A percentile compares a stretch with the other conserved stretches of the same genome.
These are phyloP conservation scores for Lachancea lanzarotensis DNA, from an alignment of 805 yeast genomes.

Conservation along the genomic window DNA sequence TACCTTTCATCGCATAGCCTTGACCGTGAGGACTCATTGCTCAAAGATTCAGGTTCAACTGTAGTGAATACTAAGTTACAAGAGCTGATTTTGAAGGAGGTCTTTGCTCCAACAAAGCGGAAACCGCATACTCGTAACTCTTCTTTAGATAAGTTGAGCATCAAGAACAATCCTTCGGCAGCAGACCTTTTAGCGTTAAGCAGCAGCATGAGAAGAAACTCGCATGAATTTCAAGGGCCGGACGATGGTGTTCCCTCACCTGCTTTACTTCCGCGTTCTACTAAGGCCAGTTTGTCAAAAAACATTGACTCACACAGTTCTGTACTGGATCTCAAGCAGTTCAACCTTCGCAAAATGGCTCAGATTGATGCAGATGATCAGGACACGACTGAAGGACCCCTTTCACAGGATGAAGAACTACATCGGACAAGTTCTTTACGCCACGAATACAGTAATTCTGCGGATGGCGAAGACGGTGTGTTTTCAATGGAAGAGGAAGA, in stretches of 20 bases:
- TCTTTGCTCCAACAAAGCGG: constrained; percentile 38
- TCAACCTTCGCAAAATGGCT: constrained; percentile 23
- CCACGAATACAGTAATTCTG: not conserved
- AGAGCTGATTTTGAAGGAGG: constrained; percentile 66
- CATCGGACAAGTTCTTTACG: constrained; percentile 1
- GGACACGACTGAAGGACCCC: not conserved
- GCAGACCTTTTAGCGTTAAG: not conserved
- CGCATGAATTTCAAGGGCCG: constrained; percentile 1
- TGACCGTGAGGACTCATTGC: constrained; percentile 1
- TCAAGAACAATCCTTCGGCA: constrained; percentile 7
- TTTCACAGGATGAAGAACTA: constrained; percentile 1
- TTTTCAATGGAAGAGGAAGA: constrained; percentile 19
- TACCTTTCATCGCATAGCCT: constrained; percentile 11
- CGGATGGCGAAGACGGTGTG: constrained; percentile 11
- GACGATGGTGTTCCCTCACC: constrained; percentile 1
- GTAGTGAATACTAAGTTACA: constrained; percentile 63
- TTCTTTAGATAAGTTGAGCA: constrained; percentile 5
- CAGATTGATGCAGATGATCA: constrained; percentile 10
- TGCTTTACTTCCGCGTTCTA: constrained; percentile 20
- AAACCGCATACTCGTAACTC: constrained; percentile 1
- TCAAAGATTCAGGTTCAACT: constrained; percentile 41
- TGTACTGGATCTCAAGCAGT: constrained; percentile 29
- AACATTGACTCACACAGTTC: constrained; percentile 27
- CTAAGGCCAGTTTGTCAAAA: constrained; percentile 23
- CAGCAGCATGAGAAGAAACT: constrained; percentile 3